Evolutionary conservation across 2,329 filamentous ascomycete species (phyloP).

Genomic region (Aspergillus ustus): DNA sequence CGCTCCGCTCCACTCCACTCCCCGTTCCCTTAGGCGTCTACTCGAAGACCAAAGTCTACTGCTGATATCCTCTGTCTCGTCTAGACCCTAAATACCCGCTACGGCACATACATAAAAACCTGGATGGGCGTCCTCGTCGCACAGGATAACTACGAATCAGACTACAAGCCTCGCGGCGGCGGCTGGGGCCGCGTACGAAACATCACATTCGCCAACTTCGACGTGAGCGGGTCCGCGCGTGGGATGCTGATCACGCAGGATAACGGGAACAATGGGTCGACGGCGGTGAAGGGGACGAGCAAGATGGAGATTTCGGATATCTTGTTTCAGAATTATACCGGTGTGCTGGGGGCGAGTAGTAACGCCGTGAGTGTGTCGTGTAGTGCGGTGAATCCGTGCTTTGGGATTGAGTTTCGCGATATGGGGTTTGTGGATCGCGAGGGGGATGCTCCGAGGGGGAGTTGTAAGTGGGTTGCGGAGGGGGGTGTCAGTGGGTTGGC

Average conservation of each 20-base stretch:
- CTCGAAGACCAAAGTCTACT: too few species aligned
- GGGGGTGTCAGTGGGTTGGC: background rate
- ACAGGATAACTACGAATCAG: conserved; percentile 56
- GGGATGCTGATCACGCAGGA: conserved; percentile 55
- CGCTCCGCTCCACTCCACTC: too few species aligned
- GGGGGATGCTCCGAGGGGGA: background rate
- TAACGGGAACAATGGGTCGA: conserved; percentile 56
- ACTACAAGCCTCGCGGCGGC: conserved; percentile 54
- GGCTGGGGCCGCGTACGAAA: conserved; percentile 60
- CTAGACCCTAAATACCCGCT: conserved; percentile 48
- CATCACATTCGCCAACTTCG: conserved; percentile 57
- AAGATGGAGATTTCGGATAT: conserved; percentile 57
- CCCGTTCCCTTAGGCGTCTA: too few species aligned
- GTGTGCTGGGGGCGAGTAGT: conserved; percentile 24
- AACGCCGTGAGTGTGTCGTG: background rate
- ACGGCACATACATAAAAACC: conserved; percentile 61
- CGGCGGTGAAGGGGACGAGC: conserved; percentile 48
- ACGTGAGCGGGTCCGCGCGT: conserved; percentile 50
- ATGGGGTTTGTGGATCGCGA: background rate
- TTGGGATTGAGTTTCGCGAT: background rate
- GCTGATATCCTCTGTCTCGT: too few species aligned
- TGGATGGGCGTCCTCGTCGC: conserved; percentile 57
- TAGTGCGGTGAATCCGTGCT: background rate
- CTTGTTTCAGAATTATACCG: conserved; percentile 58
- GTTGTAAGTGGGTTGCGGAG: background rate